Conservation (phyloP, 2,329 filamentous ascomycete species). For the Penicillium janthinellum region DNA sequence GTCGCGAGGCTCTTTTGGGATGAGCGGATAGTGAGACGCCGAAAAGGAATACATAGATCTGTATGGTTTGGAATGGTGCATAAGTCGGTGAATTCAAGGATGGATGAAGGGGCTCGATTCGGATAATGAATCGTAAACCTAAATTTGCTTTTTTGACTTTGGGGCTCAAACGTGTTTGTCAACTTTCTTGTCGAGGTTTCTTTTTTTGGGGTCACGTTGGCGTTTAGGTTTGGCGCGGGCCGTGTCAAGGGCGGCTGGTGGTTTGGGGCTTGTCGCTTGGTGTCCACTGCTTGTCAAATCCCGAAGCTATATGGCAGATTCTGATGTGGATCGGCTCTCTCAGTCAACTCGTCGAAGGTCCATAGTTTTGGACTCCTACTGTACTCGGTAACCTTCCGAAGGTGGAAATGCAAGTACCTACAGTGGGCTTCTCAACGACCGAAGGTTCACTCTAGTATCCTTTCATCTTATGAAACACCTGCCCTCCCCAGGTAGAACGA, state of each 20-base stretch:
- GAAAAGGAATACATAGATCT: no score
- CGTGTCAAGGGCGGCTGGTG: neutral
- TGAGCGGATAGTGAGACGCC: neutral
- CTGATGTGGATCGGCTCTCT: no score
- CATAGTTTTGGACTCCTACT: no score
- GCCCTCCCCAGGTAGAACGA: neutral
- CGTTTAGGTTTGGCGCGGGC: neutral
- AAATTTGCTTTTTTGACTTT: neutral
- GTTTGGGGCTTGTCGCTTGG: neutral
- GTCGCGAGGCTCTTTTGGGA: neutral
- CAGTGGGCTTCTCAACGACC: no score
- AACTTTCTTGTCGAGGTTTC: neutral
- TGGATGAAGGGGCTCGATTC: neutral
- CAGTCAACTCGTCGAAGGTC: no score
- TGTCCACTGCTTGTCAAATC: neutral
- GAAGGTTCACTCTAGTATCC: neutral
- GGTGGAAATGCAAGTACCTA: neutral
- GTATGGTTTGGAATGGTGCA: no score
- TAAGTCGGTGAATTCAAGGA: neutral
- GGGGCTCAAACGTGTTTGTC: neutral
- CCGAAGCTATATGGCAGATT: neutral
- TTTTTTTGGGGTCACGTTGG: neutral
- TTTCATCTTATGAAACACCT: neutral
- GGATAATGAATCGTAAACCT: neutral
- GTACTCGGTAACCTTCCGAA: neutral